These are phyloP conservation scores for Amyloporia xantha DNA, from an alignment of 768 basidiomycete genomes.

Conservation along the genomic window DNA sequence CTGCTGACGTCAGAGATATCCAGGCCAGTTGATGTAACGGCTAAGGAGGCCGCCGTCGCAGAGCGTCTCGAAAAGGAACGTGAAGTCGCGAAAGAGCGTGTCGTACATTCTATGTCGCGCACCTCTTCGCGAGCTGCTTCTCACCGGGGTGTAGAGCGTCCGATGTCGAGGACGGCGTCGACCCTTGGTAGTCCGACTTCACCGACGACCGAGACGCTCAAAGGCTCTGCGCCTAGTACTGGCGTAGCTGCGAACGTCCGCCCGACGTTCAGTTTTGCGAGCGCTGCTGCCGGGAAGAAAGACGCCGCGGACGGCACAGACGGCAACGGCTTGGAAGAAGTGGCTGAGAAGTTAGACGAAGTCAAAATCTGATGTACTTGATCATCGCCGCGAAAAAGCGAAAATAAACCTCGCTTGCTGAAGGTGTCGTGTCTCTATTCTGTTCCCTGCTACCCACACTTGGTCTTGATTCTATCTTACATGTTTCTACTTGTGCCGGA, in stretches of 20 bases:
- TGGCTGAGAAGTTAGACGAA: slow-evolving; percentile 30
- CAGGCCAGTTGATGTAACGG: slow-evolving; percentile 81
- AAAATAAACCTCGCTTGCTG: too few relatives aligned
- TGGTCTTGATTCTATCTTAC: background rate
- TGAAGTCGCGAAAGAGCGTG: slow-evolving; percentile 32
- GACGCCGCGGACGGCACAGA: slow-evolving; percentile 22
- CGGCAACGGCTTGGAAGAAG: slow-evolving; percentile 17
- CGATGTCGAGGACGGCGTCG: slow-evolving; percentile 22
- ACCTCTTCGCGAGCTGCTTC: slow-evolving; percentile 31
- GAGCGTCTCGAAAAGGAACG: slow-evolving; percentile 67
- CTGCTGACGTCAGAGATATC: background rate
- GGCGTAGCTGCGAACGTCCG: slow-evolving; percentile 45
- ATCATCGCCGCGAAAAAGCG: background rate
- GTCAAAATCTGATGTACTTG: slow-evolving; percentile 29
- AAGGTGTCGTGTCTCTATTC: too few relatives aligned
- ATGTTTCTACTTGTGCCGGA: background rate
- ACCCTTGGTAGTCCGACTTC: slow-evolving; percentile 26
- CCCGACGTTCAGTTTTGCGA: slow-evolving; percentile 77
- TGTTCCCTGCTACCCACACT: background rate
- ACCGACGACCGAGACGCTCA: slow-evolving; percentile 11
- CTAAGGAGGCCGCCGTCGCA: slow-evolving; percentile 67
- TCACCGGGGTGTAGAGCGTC: slow-evolving; percentile 21
- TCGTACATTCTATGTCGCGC: slow-evolving; percentile 36
- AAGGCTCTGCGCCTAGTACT: slow-evolving; percentile 9
- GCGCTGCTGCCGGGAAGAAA: slow-evolving; percentile 52